These are phyloP conservation scores for Linderniella brevidens DNA, from an alignment of 257 asterid species.

Conservation along the genomic window DNA sequence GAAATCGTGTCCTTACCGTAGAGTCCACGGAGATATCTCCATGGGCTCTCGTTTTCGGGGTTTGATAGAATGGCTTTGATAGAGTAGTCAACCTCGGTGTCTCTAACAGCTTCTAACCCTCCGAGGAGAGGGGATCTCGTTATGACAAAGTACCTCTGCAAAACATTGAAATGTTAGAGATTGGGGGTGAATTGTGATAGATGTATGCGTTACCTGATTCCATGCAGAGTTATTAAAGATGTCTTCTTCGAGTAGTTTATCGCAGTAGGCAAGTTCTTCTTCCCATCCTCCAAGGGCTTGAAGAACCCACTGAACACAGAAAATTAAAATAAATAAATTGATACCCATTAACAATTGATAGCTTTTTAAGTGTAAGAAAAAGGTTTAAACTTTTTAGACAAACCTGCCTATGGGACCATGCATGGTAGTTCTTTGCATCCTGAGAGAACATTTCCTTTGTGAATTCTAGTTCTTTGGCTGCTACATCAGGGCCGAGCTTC, in stretches of 20 bases:
- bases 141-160: conserved; percentile 70
- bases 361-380: background rate
- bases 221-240: conserved; percentile 90
- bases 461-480: conserved; percentile 53
- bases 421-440: conserved; percentile 93
- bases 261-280: conserved; percentile 76
- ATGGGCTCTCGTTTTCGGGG: conserved; percentile 84
- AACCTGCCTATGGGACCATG: conserved; percentile 99
- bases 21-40: conserved; percentile 95
- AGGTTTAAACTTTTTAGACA: conserved; percentile 7
- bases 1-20: conserved; percentile 31
- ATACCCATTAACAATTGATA: background rate
- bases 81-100: conserved; percentile 65
- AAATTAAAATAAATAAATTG: conserved; percentile 6
- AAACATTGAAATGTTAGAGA: background rate
- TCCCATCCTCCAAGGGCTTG: conserved; percentile 95
- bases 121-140: conserved; percentile 76
- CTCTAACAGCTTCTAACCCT: conserved; percentile 49
- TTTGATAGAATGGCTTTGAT: conserved; percentile 43
- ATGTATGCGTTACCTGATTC: conserved; percentile 71
- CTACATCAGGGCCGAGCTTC: conserved; percentile 47
- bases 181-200: background rate
- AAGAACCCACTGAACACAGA: conserved; percentile 77
- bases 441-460: conserved; percentile 41
- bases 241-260: conserved; percentile 62